Base-by-base conservation (phyloP, 495 filamentous ascomycete genomes). In the Aspergillus homomorphus region DNA sequence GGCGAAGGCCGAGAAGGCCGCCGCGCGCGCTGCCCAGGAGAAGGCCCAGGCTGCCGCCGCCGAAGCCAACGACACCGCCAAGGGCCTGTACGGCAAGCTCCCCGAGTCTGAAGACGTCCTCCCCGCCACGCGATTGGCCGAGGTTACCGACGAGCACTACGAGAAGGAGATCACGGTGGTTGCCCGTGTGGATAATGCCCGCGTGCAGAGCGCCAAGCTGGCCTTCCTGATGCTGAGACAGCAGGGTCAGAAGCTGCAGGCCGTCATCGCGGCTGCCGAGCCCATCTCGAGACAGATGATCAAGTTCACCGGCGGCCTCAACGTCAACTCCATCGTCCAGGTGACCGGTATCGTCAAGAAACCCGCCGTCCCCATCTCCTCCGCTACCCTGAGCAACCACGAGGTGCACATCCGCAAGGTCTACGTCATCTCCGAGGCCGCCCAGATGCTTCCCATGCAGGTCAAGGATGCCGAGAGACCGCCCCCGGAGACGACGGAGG, bases 201-300 rank as follows among this genome's bases (percentile, higher is more conserved):
- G 93, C 61, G 87, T 89, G 59, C 90, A 97, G 77, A 89, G 90
- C 62, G 88, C 91, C 59, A 95, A 96, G 75, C 85, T 97, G 79
- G 88, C 85, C 55, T 97, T 98, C 76, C 81, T 97, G 66, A 90
- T 94, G 72, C 82, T 98, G 54, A 81, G 92, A 56, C 87, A 96
- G 77, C 87, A 89, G 67, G 84, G 86, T 50, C 83, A 85, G 67
- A 87, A 90, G 23, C 85, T 96, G 18, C 92, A 96, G 78, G 92
- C 85, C 53, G 84, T 88, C 38, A 80, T 89, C 63, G 77, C 86
- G 53, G 83, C 86, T 21, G 77, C 67, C 43, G 65, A 77, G 57
- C 74, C 77, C 61, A 79, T 82, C 57, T 80, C 84, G 23, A 65
- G 76, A 62, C 87, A 92, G 74, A 96, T 98, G 86, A 87, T 96